These are phyloP conservation scores for Elaphomyces granulatus DNA, from an alignment of 495 filamentous ascomycete genomes.

Conservation along the genomic window DNA sequence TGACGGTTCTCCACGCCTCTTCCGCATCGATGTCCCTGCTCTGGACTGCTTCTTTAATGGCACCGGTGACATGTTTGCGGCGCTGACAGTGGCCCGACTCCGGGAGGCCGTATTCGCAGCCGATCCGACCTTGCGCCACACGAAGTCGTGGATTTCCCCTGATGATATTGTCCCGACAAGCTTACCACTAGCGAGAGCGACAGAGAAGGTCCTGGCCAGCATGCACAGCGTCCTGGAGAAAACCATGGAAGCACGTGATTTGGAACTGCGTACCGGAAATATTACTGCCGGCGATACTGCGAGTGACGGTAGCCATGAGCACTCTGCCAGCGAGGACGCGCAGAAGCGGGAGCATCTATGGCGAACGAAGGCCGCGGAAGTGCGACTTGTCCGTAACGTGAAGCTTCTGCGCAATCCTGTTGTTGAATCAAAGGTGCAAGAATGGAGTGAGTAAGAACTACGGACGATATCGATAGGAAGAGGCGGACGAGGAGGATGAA, in stretches of 20 bases:
- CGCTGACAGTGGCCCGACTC: slow-evolving; percentile 75
- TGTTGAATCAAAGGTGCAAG: slow-evolving; percentile 21
- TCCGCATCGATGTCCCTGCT: slow-evolving; percentile 70
- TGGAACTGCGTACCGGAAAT: slow-evolving; percentile 26
- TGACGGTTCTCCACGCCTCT: slow-evolving; percentile 52
- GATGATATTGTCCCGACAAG: slow-evolving; percentile 53
- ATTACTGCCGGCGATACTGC: slow-evolving; percentile 8
- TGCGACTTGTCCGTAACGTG: slow-evolving; percentile 61
- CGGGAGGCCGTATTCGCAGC: slow-evolving; percentile 54
- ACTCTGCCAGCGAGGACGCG: slow-evolving; percentile 8
- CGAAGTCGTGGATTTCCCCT: slow-evolving; percentile 50
- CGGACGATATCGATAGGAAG: no score
- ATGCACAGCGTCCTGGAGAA: slow-evolving; percentile 77
- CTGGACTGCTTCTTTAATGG: slow-evolving; percentile 90
- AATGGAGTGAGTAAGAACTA: slow-evolving; percentile 23
- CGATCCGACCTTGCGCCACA: slow-evolving; percentile 27
- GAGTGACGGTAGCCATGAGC: slow-evolving; percentile 11
- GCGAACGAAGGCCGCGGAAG: slow-evolving; percentile 62
- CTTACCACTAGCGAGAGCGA: slow-evolving; percentile 66
- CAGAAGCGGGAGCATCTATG: slow-evolving; percentile 51
- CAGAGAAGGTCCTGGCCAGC: slow-evolving; percentile 77
- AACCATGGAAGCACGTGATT: slow-evolving; percentile 56
- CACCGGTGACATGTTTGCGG: slow-evolving; percentile 97
- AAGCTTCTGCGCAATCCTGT: slow-evolving; percentile 48
- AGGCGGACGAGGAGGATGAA: no score